phyloP scores from a whole-genome alignment of 2,329 filamentous ascomycete species.

The Ophiostoma novo-ulmi region DNA sequence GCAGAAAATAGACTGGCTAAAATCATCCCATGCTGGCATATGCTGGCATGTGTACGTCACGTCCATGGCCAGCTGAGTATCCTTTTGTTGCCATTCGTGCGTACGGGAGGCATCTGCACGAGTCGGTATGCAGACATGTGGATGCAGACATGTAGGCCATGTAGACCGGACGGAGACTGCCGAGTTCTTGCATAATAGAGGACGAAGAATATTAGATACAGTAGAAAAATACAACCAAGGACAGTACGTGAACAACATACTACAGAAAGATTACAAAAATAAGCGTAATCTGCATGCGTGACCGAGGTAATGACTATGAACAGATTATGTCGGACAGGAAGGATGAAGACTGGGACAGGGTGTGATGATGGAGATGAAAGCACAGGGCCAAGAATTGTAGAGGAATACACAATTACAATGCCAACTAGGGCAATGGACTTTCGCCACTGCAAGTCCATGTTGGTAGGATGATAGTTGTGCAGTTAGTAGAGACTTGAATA shows the following conservation, averaged over 20 bases:
- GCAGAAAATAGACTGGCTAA: background rate
- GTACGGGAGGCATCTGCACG: constrained; percentile 5
- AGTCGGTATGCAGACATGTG: background rate
- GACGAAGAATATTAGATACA: background rate
- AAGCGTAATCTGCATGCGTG: background rate
- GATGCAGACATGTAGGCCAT: background rate
- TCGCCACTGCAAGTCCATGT: background rate
- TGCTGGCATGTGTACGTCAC: background rate
- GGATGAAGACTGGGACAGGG: constrained; percentile 10
- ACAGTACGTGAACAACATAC: background rate
- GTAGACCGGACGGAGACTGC: constrained; percentile 3
- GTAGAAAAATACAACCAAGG: background rate
- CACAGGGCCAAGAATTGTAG: background rate
- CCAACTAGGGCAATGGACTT: background rate
- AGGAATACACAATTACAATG: background rate
- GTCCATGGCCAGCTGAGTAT: background rate
- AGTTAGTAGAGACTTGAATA: background rate
- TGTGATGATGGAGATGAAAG: background rate
- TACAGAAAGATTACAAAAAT: background rate
- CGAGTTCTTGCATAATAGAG: background rate
- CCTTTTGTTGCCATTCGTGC: background rate
- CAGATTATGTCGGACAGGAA: background rate
- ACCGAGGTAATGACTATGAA: background rate
- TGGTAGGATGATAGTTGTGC: background rate
- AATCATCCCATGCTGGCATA: background rate